Evolutionary conservation across 306 rosid genomes (phyloP).

Genomic region (Inga leiocalycina): DNA sequence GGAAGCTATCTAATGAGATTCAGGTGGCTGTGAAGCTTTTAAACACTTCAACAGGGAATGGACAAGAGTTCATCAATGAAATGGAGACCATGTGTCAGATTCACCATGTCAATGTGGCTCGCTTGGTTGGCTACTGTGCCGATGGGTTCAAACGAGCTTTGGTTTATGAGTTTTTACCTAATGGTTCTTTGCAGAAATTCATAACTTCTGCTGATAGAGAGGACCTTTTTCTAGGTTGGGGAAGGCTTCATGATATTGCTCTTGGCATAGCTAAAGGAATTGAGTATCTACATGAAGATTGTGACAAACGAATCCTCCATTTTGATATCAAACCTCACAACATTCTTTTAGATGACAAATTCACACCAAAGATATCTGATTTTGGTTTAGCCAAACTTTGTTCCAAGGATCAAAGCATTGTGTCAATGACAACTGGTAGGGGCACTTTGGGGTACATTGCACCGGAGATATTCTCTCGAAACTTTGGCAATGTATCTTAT

Average conservation of each 20-base stretch:
- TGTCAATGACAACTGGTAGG: no score
- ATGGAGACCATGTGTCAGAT: slow-evolving; percentile 42
- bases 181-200: not conserved
- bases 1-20: slow-evolving; percentile 33
- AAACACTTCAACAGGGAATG: slow-evolving; percentile 26
- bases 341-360: not conserved
- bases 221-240: not conserved
- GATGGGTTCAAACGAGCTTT: slow-evolving; percentile 32
- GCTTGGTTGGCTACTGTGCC: slow-evolving; percentile 41
- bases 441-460: no score
- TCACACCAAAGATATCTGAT: not conserved
- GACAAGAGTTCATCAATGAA: slow-evolving; percentile 48
- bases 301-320: not conserved
- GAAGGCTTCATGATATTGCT: not conserved
- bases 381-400: not conserved
- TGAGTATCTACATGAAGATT: not conserved
- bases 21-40: slow-evolving; percentile 38
- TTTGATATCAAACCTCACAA: not conserved
- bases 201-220: not conserved
- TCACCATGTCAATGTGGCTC: slow-evolving; percentile 42
- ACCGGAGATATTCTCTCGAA: no score
- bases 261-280: slow-evolving; percentile 1
- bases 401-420: not conserved
- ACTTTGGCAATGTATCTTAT: no score
- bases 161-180: not conserved